A percentile compares a stretch with the other conserved stretches of the same genome.
phyloP scores from a whole-genome alignment of 495 filamentous ascomycete species.

The Neurospora pannonica region DNA sequence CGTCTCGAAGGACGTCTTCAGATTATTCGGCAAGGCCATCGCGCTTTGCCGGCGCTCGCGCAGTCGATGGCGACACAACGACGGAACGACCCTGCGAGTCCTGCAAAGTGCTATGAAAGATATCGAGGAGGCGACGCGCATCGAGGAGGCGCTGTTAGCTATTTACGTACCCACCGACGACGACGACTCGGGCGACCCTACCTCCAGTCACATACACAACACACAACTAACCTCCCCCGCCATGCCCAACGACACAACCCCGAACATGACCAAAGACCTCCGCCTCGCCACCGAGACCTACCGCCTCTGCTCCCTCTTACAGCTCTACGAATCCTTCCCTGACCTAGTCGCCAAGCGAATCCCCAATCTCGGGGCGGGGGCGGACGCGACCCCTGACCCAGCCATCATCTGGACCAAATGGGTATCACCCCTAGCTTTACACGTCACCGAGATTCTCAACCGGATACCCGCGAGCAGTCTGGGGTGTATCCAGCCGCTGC shows the following conservation, averaged over 20 bases:
- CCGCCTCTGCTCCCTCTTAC: constrained; percentile 21
- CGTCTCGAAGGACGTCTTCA: constrained; percentile 17
- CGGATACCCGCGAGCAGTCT: constrained; percentile 12
- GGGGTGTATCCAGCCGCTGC: constrained; percentile 24
- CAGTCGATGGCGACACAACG: constrained; percentile 21
- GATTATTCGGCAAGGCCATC: constrained; percentile 25
- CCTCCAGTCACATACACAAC: too few species aligned
- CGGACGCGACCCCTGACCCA: constrained; percentile 1
- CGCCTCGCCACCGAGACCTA: constrained; percentile 21
- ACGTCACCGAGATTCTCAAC: constrained; percentile 16
- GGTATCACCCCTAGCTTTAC: constrained; percentile 18
- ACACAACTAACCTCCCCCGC: not conserved
- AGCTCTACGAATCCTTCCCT: constrained; percentile 25
- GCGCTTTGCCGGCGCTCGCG: constrained; percentile 24
- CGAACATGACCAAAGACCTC: constrained; percentile 1
- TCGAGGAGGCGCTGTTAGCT: constrained; percentile 17
- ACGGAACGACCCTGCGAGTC: constrained; percentile 17
- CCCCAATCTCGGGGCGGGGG: constrained; percentile 3
- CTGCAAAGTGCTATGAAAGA: constrained; percentile 24
- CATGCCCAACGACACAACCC: not conserved
- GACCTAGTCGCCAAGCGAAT: constrained; percentile 18
- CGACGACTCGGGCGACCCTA: not conserved
- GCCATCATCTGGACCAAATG: constrained; percentile 15
- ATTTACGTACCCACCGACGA: constrained; percentile 3
- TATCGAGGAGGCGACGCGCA: constrained; percentile 18